These are phyloP conservation scores for Geranomyces variabilis DNA, from an alignment of 192 early-diverging fungal genomes.

Conservation along the genomic window DNA sequence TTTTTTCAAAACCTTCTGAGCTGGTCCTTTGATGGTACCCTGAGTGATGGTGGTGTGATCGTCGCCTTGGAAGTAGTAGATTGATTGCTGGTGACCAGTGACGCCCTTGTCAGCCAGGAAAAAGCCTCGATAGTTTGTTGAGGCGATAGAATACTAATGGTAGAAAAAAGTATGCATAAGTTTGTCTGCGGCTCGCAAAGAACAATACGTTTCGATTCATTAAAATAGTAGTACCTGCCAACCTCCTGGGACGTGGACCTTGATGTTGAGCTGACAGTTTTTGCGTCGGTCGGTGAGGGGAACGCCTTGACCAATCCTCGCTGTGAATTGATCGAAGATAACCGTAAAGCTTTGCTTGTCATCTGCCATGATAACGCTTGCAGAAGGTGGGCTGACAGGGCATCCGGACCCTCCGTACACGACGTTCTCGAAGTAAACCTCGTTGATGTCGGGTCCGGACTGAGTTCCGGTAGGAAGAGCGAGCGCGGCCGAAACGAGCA, in stretches of 20 bases:
- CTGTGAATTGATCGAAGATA: constrained; percentile 25
- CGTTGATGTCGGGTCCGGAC: constrained; percentile 13
- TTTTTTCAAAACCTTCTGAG: too few relatives aligned
- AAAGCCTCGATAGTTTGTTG: constrained; percentile 38
- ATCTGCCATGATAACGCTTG: constrained; percentile 1
- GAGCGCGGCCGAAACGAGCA: background rate
- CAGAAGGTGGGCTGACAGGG: constrained; percentile 8
- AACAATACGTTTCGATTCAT: too few relatives aligned
- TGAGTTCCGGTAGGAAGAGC: background rate
- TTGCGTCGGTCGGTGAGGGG: constrained; percentile 33
- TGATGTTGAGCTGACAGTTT: constrained; percentile 37
- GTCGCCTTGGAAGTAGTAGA: constrained; percentile 41
- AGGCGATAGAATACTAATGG: constrained; percentile 38
- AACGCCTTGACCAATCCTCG: constrained; percentile 6
- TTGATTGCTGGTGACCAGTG: constrained; percentile 28
- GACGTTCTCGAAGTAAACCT: constrained; percentile 20
- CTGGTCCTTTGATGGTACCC: constrained; percentile 26
- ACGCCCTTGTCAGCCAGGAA: constrained; percentile 24
- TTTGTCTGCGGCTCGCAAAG: too few relatives aligned
- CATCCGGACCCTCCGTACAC: constrained; percentile 24
- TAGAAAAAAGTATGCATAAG: too few relatives aligned
- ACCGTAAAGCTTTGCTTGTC: constrained; percentile 40
- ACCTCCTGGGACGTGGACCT: constrained; percentile 36
- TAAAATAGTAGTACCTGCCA: too few relatives aligned
- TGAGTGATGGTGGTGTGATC: constrained; percentile 15